Conservation (phyloP, 2,329 filamentous ascomycete genomes). For the Clarireedia sp. region DNA sequence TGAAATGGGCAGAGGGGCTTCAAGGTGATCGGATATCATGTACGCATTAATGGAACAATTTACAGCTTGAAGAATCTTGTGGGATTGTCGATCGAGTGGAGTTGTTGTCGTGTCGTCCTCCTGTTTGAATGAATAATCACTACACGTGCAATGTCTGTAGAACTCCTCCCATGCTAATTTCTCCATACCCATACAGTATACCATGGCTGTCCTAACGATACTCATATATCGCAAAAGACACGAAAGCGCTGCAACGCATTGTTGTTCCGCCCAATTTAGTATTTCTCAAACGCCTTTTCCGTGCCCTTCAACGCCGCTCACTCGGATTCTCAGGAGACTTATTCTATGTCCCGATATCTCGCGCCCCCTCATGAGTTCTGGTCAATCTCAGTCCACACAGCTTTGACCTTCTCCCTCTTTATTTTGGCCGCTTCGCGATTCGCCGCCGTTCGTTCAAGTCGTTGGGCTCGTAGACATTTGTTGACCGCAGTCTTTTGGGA, state of each 20-base stretch:
- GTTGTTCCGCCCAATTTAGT: background rate
- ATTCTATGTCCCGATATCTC: background rate
- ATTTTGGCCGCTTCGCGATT: slow-evolving; percentile 66
- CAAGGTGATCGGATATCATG: background rate
- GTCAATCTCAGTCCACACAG: slow-evolving; percentile 72
- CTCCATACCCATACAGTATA: no score
- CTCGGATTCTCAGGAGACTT: background rate
- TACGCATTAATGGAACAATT: background rate
- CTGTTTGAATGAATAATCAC: no score
- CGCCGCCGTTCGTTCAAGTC: slow-evolving; percentile 65
- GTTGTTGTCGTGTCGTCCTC: no score
- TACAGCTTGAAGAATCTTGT: background rate
- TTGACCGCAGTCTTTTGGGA: slow-evolving; percentile 76
- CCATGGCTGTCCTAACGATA: no score
- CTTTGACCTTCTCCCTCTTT: slow-evolving; percentile 67
- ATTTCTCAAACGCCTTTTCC: slow-evolving; percentile 1
- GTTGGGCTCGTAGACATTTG: slow-evolving; percentile 73
- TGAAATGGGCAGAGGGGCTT: background rate
- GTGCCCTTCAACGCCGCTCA: background rate
- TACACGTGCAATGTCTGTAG: no score
- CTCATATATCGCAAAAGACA: no score
- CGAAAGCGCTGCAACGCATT: no score
- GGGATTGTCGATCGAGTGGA: background rate
- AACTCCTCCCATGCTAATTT: no score
- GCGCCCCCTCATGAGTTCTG: slow-evolving; percentile 48